Base-by-base conservation (phyloP, 352 stramenopile genomes). In the Pilasporangium apinafurcum region DNA sequence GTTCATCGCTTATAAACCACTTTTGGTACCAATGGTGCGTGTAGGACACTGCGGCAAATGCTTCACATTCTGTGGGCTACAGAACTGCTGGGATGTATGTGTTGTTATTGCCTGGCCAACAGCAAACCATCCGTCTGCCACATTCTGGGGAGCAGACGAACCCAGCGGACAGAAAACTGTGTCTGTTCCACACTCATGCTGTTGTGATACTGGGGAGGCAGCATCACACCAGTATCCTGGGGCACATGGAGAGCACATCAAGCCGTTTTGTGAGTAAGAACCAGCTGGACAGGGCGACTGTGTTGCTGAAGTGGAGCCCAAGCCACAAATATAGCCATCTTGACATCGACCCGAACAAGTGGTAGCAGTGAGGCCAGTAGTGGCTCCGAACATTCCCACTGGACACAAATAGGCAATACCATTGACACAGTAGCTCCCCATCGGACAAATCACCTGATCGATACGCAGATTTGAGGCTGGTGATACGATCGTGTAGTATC, bases 11-110 rank as follows among this genome's bases (percentile, higher is more conserved):
- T 58, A 74, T 7, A 69, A 2, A 22, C 61, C 64, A 29, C 46
- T 59, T 17, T 71, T 79, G 17, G 38, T 30, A 1, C 68, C 71
- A 21, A 74, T 40, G 1, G 77, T 86, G 47, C 60, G 48, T 30
- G 67, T 69, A 14, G 72, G 69, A 35, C 77, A 87, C 32, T 87
- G 71, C 8, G 68, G 62, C 1, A 85, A 16, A 16, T 87, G 71
- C 22, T 52, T 41, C 0, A 60, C 68, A 17, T 66, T 73, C 32
- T 67, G 67, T 8, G 64, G 10, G 3, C 44, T 18, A 22, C 77
- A 90, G 2, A 63, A 38, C 12, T 49, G 43, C 45, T 84, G 61
- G 0, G 57, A 49, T 0, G 62, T 63, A 55, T 84, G 71, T 20
- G 62, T 79, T 21, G 40, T 59, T 10, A 42, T 6, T 9, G 54